These are phyloP conservation scores for Penicillium diatomitis DNA, from an alignment of 495 filamentous ascomycete genomes.

Conservation along the genomic window DNA sequence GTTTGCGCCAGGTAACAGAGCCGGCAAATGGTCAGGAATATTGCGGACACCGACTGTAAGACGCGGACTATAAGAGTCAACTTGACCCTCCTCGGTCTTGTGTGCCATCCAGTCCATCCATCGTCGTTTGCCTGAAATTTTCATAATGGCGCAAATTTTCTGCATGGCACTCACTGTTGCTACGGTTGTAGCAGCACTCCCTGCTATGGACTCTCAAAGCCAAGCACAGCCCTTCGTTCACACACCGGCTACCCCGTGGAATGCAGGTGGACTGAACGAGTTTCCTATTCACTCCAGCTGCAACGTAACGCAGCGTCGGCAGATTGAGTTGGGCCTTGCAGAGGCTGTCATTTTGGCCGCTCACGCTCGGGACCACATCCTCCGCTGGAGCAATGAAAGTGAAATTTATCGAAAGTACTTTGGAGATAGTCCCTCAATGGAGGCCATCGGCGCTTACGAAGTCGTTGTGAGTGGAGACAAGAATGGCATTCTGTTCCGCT, in stretches of 20 bases:
- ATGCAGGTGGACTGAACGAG: constrained; percentile 12
- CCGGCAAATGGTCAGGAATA: no score
- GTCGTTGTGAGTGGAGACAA: constrained; percentile 39
- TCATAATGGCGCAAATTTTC: not conserved
- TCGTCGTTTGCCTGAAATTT: no score
- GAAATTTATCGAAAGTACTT: constrained; percentile 50
- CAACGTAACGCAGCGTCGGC: constrained; percentile 41
- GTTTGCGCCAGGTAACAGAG: no score
- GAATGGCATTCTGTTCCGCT: constrained; percentile 41
- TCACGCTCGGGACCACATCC: constrained; percentile 39
- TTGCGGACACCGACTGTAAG: no score
- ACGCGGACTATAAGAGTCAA: no score
- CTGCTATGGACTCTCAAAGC: not conserved
- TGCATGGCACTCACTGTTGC: constrained; percentile 1
- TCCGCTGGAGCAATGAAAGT: constrained; percentile 41
- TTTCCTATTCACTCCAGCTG: constrained; percentile 48
- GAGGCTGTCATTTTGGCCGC: constrained; percentile 40
- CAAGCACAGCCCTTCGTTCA: constrained; percentile 5
- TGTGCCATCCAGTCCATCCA: not conserved
- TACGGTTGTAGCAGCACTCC: constrained; percentile 5
- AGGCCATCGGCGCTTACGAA: constrained; percentile 44
- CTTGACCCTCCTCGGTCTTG: not conserved
- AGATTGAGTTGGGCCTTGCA: constrained; percentile 37
- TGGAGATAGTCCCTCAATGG: constrained; percentile 36
- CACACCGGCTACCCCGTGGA: constrained; percentile 7